A percentile compares a stretch with the other conserved stretches of the same genome.
These are phyloP conservation scores for Taiwanofungus camphoratus DNA, from an alignment of 1,284 basidiomycete genomes.

Conservation along the genomic window DNA sequence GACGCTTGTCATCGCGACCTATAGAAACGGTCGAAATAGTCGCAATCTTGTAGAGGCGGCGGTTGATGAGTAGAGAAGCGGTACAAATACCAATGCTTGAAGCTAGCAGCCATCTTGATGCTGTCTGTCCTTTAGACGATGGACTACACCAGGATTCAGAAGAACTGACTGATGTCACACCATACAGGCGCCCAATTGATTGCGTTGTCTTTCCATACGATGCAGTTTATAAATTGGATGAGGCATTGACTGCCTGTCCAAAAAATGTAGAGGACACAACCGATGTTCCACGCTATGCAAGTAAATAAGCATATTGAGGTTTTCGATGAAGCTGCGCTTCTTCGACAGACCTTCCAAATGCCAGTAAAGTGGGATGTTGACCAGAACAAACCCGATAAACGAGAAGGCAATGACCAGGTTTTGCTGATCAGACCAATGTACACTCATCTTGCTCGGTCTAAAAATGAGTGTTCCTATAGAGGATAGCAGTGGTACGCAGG, in stretches of 20 bases:
- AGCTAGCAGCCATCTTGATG: conserved; percentile 31
- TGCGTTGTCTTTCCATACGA: conserved; percentile 61
- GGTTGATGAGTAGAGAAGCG: conserved; percentile 42
- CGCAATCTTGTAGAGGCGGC: conserved; percentile 44
- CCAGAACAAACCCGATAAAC: conserved; percentile 44
- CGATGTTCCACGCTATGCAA: conserved; percentile 38
- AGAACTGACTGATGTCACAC: conserved; percentile 69
- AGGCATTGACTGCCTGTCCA: conserved; percentile 57
- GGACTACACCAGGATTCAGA: conserved; percentile 3
- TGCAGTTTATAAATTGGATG: conserved; percentile 53
- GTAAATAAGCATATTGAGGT: conserved; percentile 1
- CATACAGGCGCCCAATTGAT: conserved; percentile 55
- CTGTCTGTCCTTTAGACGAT: conserved; percentile 20
- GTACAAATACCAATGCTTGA: conserved; percentile 35
- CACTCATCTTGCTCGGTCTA: too few relatives aligned
- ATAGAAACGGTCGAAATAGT: conserved; percentile 23
- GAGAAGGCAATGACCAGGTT: conserved; percentile 27
- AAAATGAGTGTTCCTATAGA: too few relatives aligned
- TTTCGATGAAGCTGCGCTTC: neutral
- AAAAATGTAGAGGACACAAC: conserved; percentile 58
- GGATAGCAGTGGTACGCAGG: too few relatives aligned
- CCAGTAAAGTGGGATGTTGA: conserved; percentile 50
- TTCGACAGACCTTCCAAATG: conserved; percentile 43
- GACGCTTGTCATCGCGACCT: conserved; percentile 27
- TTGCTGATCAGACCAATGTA: too few relatives aligned